phyloP scores from a whole-genome alignment of 495 filamentous ascomycete species.

The Daldinia vernicosa region DNA sequence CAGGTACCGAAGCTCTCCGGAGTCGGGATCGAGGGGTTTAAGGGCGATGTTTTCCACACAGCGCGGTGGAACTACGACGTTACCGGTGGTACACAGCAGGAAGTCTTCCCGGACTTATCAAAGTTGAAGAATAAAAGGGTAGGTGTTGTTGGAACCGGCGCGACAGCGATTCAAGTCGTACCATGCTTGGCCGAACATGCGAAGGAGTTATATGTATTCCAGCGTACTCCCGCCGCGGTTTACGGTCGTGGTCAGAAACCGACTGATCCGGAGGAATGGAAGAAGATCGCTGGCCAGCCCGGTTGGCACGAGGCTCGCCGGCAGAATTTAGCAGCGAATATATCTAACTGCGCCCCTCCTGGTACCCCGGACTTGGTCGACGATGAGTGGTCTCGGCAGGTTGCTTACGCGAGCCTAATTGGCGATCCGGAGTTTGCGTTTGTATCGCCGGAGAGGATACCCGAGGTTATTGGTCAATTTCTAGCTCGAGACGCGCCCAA shows the following conservation, averaged over 20 bases:
- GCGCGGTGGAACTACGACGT: conserved; percentile 62
- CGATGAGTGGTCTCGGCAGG: conserved; percentile 52
- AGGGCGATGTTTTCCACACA: conserved; percentile 62
- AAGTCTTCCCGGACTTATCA: conserved; percentile 49
- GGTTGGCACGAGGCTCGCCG: conserved; percentile 58
- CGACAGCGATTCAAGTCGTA: conserved; percentile 63
- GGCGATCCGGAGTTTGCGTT: conserved; percentile 44
- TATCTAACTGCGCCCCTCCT: conserved; percentile 41
- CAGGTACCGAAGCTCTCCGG: conserved; percentile 55
- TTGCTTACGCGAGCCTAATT: conserved; percentile 44
- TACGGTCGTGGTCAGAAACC: conserved; percentile 56
- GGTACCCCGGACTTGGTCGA: conserved; percentile 51
- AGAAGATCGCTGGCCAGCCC: conserved; percentile 48
- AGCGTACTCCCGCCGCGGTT: conserved; percentile 64
- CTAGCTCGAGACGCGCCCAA: conserved; percentile 40
- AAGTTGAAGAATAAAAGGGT: conserved; percentile 61
- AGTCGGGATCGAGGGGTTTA: conserved; percentile 55
- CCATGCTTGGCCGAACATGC: conserved; percentile 60
- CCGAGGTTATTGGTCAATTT: conserved; percentile 46
- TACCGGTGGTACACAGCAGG: conserved; percentile 62
- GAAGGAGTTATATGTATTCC: conserved; percentile 64
- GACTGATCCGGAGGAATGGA: conserved; percentile 59
- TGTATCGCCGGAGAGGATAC: conserved; percentile 48
- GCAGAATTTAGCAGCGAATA: conserved; percentile 47
- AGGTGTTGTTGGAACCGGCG: conserved; percentile 64